Base-by-base conservation (phyloP, 116 monocot genomes). In the Trichopus zeylanicus region DNA sequence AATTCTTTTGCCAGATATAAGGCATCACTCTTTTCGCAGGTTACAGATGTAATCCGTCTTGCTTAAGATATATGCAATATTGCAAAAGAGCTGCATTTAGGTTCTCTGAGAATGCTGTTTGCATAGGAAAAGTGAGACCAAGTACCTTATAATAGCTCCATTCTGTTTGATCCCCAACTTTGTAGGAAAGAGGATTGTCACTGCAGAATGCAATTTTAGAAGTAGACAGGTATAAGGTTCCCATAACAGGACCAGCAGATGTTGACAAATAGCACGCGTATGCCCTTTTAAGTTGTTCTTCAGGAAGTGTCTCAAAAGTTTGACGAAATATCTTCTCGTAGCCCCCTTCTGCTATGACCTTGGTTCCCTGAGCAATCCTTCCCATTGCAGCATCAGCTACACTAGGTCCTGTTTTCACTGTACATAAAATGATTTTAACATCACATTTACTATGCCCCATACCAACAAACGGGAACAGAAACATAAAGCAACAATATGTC, bases 111-210 rank as follows among this genome's bases (percentile, higher is more conserved):
- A 3, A 48, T 3, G 18, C 48, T 20, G 22, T 48, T 48, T 48
- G 6, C 26, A 26, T 0, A 27, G 28, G 32, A 56, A 11, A 56
- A 56, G 26, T 2, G 25, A 4, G 31, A 21, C 30, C 24, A 51
- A n/a, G 25, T 74, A 87, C 92, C 87, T 92, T 92, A 52, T 92
- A 92, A 55, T 81, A 92, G 76, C 87, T 92, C 87, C 87, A 92
- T 78, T 92, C 84, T n/a, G 92, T 92, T 72, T 84, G 65, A 63
- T 78, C 76, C 9, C 78, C 81, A 69, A 73, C 81, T 68, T 78
- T 79, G 55, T 92, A 87, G 0, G 87, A 81, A 19, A 87, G 75
- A 63, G 92, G 84, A 62, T 74, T 92, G 67, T 92, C 92, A 46
- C 92, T 92, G 33, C 81, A 84, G 69, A 87, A 92, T 53, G 92